Evolutionary conservation across 2,329 filamentous ascomycete species (phyloP).

Genomic region (Colletotrichum kahawae): DNA sequence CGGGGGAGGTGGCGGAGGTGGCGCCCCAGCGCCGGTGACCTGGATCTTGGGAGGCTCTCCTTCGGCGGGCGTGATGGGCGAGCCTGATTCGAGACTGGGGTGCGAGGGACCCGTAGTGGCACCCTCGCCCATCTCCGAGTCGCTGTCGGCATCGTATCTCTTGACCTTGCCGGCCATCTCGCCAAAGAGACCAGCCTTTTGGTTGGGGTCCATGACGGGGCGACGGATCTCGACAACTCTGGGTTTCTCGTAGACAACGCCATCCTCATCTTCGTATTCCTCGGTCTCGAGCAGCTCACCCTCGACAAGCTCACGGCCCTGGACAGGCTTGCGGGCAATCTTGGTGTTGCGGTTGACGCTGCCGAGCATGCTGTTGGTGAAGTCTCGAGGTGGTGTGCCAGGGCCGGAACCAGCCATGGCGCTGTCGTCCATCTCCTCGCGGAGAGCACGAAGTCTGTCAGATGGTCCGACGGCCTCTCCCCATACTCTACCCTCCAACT

Average conservation of each 20-base stretch:
- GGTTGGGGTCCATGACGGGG: constrained; percentile 69
- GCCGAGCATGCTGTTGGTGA: constrained; percentile 76
- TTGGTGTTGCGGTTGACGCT: constrained; percentile 69
- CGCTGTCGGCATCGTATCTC: constrained; percentile 69
- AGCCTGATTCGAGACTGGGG: constrained; percentile 73
- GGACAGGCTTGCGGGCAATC: constrained; percentile 60
- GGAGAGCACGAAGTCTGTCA: constrained; percentile 87
- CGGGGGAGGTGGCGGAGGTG: constrained; percentile 43
- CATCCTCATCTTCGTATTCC: constrained; percentile 59
- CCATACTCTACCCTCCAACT: constrained; percentile 93
- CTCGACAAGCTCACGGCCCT: constrained; percentile 46
- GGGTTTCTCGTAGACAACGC: constrained; percentile 77
- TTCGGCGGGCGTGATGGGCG: constrained; percentile 71
- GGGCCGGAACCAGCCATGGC: constrained; percentile 48
- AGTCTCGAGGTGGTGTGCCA: constrained; percentile 62
- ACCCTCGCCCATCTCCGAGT: constrained; percentile 73
- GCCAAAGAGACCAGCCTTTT: constrained; percentile 66
- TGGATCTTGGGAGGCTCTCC: constrained; percentile 63
- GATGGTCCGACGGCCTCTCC: constrained; percentile 83
- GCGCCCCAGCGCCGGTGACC: constrained; percentile 51
- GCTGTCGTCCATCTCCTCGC: constrained; percentile 88
- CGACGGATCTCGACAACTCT: constrained; percentile 79
- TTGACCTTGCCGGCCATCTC: constrained; percentile 81
- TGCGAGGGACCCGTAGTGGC: constrained; percentile 78
- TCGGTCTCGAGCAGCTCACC: constrained; percentile 44